Conservation (phyloP, 331 rosid species). For the Stylosanthes scabra region DNA sequence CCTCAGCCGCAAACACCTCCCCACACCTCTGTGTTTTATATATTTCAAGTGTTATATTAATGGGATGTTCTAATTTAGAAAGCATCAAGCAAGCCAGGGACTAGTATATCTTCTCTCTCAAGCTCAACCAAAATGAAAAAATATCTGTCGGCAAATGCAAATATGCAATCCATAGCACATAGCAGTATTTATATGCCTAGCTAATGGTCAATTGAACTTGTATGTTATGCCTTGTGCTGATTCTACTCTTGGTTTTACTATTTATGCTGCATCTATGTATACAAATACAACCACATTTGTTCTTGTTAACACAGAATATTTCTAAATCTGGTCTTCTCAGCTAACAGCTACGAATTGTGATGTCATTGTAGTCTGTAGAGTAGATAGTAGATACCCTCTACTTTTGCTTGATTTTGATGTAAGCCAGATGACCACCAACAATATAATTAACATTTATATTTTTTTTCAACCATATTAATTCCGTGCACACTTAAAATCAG, state of each 20-base stretch:
- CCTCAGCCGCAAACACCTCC: neutral
- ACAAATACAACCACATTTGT: no score
- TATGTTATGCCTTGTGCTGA: neutral
- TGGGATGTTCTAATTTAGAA: neutral
- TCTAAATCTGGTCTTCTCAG: neutral
- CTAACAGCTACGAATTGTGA: no score
- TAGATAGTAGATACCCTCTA: no score
- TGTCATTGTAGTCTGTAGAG: no score
- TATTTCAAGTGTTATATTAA: no score
- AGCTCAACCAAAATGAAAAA: slow-evolving; percentile 1
- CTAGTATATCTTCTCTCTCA: neutral
- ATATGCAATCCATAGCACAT: neutral
- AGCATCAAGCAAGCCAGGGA: neutral
- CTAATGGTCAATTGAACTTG: slow-evolving; percentile 19
- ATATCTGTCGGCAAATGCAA: neutral
- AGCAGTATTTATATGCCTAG: neutral
- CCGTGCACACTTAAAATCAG: no score
- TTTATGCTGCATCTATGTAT: neutral
- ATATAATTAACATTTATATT: no score
- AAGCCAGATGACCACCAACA: no score
- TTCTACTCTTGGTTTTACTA: neutral
- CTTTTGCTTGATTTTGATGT: no score
- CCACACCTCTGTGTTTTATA: no score
- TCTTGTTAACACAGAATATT: slow-evolving; percentile 4
- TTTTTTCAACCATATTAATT: no score